A percentile compares a stretch with the other conserved stretches of the same genome.
Conservation (phyloP, 176 grass and related monocot genomes). For the Oryza glumipatula region DNA sequence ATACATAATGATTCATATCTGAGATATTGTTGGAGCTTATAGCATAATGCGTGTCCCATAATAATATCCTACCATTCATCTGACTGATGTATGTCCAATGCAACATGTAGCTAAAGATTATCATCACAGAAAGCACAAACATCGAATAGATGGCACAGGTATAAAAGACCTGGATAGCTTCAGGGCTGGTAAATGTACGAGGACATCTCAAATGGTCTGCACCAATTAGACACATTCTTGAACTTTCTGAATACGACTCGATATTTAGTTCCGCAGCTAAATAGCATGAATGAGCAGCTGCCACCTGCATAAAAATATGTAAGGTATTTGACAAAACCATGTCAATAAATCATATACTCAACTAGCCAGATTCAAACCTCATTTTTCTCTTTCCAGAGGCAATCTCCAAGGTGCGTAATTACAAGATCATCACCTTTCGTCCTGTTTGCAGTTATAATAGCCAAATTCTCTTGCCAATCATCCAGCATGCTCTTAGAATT, state of each 20-base stretch:
- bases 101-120: background rate
- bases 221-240: conserved; percentile 89
- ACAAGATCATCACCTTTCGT: conserved; percentile 90
- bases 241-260: conserved; percentile 78
- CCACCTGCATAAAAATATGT: conserved; percentile 59
- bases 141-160: conserved; percentile 15
- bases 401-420: conserved; percentile 93
- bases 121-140: conserved; percentile 3
- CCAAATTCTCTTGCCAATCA: conserved; percentile 96
- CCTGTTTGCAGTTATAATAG: conserved; percentile 89
- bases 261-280: conserved; percentile 91
- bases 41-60: background rate
- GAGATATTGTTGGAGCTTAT: background rate
- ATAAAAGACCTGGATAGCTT: conserved; percentile 83
- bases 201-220: conserved; percentile 86
- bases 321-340: conserved; percentile 18
- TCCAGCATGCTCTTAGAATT: conserved; percentile 70
- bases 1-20: conserved; percentile 11
- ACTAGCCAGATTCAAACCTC: conserved; percentile 64
- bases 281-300: conserved; percentile 92
- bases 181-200: conserved; percentile 78
- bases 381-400: conserved; percentile 95
- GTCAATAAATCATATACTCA: conserved; percentile 8
- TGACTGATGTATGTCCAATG: background rate
- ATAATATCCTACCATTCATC: conserved; percentile 17